Evolutionary conservation across 495 filamentous ascomycete species (phyloP), one percentile per base, ranked within the genome.

Genomic region (Aspergillus baeticus): DNA sequence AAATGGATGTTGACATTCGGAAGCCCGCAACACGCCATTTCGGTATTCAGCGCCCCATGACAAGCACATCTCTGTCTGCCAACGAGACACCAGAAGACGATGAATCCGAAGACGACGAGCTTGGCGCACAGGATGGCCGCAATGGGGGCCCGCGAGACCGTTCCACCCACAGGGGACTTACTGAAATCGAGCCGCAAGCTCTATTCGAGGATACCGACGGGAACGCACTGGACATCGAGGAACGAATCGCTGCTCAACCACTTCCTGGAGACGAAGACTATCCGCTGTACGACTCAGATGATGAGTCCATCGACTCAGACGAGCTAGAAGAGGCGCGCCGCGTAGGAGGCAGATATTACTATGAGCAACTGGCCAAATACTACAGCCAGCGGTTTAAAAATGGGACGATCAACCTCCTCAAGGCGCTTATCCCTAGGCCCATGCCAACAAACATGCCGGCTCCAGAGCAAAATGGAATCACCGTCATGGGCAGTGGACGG

Each of bases 1-100:
- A 99, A 72, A 99, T 99, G 95, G 89, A 92, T 59, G 84, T 92
- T 37, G 94, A 99, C 64, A 99, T 99, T 66, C 89, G 93, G 59
- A 99, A 99, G 73, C 92, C 94, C 0, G 79, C 82, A 15, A 89
- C 84, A 0, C 90, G 89, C 56, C 81, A 84, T 51, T 97, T 96
- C 63, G 94, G 94, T 57, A 98, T 99, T 63, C 82, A 89, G 61
- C 79, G 92, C 29, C 86, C 87, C 1, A 81, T 81, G 13, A 83
- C 90, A 15, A 91, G 87, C 46, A 84, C 84, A 5, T 87, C 83
- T 20, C 79, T 85, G 26, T 89, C 87, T 18, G 91, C 89, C 10
- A 90, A 87, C 23, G 89, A 86, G 15, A 73, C 77, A 13, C 77
- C 81, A 10, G 82, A 85, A 49, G 82, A 86, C 1, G 87, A 88